Conservation (phyloP, 495 filamentous ascomycete genomes). For the Corynascus novoguineensis region DNA sequence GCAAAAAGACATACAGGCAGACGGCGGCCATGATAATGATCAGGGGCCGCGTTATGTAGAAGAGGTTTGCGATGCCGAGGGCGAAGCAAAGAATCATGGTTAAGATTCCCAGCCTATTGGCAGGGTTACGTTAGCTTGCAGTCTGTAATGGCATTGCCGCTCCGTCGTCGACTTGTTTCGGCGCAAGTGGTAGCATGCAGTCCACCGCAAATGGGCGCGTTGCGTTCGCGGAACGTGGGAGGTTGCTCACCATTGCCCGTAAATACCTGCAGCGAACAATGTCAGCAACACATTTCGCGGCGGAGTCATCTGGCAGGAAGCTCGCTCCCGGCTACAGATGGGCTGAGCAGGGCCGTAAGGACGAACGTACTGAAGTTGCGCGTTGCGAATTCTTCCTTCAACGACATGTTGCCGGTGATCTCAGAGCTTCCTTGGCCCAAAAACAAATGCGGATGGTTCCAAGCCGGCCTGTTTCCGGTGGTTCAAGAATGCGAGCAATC, state of each 20-base stretch:
- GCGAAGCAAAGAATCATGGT: constrained; percentile 95
- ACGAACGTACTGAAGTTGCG: constrained; percentile 93
- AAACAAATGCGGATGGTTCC: background rate
- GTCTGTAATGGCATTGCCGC: background rate
- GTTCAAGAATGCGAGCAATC: background rate
- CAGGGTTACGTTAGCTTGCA: background rate
- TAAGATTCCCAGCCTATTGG: constrained; percentile 83
- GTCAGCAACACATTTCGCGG: constrained; percentile 13
- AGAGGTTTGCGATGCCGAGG: constrained; percentile 86
- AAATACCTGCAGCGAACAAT: constrained; percentile 68
- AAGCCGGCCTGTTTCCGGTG: background rate
- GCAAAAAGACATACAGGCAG: constrained; percentile 62
- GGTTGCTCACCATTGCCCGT: constrained; percentile 90
- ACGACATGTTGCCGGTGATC: constrained; percentile 40
- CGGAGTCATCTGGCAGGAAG: constrained; percentile 3
- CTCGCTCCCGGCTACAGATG: background rate
- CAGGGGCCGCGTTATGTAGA: constrained; percentile 51
- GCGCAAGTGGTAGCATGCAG: background rate
- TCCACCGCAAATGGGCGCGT: background rate
- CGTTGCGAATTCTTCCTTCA: constrained; percentile 76
- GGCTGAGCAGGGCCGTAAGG: constrained; percentile 21
- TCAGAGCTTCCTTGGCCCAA: too few relatives aligned
- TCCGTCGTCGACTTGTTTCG: background rate
- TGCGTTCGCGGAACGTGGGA: constrained; percentile 4
- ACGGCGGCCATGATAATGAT: constrained; percentile 78